Conservation (phyloP, 768 basidiomycete genomes). For the Lactarius vividus region DNA sequence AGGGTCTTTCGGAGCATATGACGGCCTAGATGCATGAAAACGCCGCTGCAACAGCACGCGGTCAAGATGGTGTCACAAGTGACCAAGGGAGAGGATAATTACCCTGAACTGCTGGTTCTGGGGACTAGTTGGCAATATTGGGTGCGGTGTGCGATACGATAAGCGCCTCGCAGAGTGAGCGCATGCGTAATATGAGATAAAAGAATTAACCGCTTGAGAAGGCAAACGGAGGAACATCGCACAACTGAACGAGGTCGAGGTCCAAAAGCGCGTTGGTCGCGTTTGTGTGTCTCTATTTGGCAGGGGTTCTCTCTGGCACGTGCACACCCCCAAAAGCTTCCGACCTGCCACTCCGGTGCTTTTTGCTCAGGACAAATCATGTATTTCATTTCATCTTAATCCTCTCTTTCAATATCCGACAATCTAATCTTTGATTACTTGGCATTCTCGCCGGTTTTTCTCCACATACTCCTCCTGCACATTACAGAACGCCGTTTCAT, state of each 20-base stretch:
- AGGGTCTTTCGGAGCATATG: slow-evolving; percentile 69
- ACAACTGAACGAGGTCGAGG: slow-evolving; percentile 10
- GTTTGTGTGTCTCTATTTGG: slow-evolving; percentile 11
- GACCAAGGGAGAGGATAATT: slow-evolving; percentile 3
- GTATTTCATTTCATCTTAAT: background rate
- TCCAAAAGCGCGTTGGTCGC: slow-evolving; percentile 3
- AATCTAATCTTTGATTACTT: background rate
- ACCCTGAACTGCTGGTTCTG: slow-evolving; percentile 26
- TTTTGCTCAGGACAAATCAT: background rate
- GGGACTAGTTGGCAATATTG: slow-evolving; percentile 8
- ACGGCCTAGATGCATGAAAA: slow-evolving; percentile 66
- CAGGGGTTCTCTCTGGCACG: background rate
- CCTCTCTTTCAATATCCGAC: slow-evolving; percentile 1
- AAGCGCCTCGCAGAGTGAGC: slow-evolving; percentile 35
- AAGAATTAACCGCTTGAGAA: slow-evolving; percentile 30
- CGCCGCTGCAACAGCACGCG: slow-evolving; percentile 50
- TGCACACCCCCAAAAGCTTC: background rate
- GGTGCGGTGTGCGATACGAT: slow-evolving; percentile 3
- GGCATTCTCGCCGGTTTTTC: background rate
- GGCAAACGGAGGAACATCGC: slow-evolving; percentile 51
- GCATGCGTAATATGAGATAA: slow-evolving; percentile 52
- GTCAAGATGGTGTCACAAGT: slow-evolving; percentile 11
- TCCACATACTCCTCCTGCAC: background rate
- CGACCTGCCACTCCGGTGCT: background rate
- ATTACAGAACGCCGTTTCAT: slow-evolving; percentile 26